phyloP scores from a whole-genome alignment of 2,329 filamentous ascomycete species.

The Neonectria hederae region DNA sequence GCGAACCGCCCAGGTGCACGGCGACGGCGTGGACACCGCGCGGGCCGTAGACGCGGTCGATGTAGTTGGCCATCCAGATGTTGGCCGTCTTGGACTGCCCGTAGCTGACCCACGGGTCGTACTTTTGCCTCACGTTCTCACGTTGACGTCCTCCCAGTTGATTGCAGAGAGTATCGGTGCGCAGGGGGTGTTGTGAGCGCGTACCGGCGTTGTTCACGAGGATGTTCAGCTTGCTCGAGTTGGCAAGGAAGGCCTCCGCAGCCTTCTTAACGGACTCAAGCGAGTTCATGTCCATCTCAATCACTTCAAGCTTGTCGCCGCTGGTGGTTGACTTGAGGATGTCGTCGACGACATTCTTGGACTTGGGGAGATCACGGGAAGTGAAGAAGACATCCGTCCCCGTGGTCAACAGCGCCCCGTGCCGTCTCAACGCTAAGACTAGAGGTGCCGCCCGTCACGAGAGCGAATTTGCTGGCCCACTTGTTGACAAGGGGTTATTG shows the following conservation, averaged over 20 bases:
- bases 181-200: slow-evolving; percentile 31
- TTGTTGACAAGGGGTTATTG: slow-evolving; percentile 42
- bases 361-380: slow-evolving; percentile 49
- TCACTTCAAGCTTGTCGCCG: slow-evolving; percentile 44
- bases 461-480: slow-evolving; percentile 46
- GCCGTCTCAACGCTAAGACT: slow-evolving; percentile 57
- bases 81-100: slow-evolving; percentile 58
- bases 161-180: slow-evolving; percentile 49
- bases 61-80: slow-evolving; percentile 57
- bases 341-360: slow-evolving; percentile 37
- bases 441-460: slow-evolving; percentile 55
- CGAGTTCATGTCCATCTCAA: slow-evolving; percentile 45
- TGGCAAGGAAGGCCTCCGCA: slow-evolving; percentile 30
- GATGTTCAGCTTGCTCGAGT: slow-evolving; percentile 35
- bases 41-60: slow-evolving; percentile 55
- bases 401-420: slow-evolving; percentile 53
- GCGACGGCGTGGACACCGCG: slow-evolving; percentile 52
- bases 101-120: slow-evolving; percentile 48
- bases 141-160: slow-evolving; percentile 52
- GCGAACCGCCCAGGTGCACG: slow-evolving; percentile 56
- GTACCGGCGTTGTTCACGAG: slow-evolving; percentile 56
- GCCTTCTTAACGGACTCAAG: slow-evolving; percentile 46
- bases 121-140: slow-evolving; percentile 51
- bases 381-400: slow-evolving; percentile 57
- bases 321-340: slow-evolving; percentile 20